These are phyloP conservation scores for Fusarium sp. DNA, from an alignment of 2,329 filamentous ascomycete species.

Conservation along the genomic window DNA sequence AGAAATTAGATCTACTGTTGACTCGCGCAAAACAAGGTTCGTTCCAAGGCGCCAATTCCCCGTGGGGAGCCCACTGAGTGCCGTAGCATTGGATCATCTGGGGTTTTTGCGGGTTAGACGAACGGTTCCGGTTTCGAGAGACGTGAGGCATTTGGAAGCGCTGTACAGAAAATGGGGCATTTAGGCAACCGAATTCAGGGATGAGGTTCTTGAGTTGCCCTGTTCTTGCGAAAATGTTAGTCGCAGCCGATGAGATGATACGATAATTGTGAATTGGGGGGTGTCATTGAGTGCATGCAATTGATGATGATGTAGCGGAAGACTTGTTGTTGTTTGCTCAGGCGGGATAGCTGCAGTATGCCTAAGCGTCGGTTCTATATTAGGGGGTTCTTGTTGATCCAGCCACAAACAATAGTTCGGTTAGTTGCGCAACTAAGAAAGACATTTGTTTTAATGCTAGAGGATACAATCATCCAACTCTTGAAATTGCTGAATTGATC, in stretches of 20 bases:
- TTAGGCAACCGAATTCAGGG: slow-evolving; percentile 17
- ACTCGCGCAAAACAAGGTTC: slow-evolving; percentile 30
- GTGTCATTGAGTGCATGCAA: not conserved
- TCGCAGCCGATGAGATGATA: not conserved
- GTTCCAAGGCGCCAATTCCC: slow-evolving; percentile 23
- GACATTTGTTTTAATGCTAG: rapidly evolving
- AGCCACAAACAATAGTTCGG: not conserved
- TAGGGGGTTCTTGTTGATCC: not conserved
- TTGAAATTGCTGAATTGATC: not conserved
- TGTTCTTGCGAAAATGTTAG: not conserved
- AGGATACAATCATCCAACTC: not conserved
- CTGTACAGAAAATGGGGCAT: not conserved
- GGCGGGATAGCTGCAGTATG: not conserved
- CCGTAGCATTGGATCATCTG: slow-evolving; percentile 1
- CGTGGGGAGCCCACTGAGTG: slow-evolving; percentile 13
- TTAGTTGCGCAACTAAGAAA: not conserved
- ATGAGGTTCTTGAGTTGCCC: not conserved
- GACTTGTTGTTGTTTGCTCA: not conserved
- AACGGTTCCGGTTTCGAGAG: not conserved
- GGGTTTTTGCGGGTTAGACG: slow-evolving; percentile 7
- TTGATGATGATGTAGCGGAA: not conserved
- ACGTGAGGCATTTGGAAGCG: slow-evolving; percentile 15
- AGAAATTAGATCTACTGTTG: slow-evolving; percentile 6
- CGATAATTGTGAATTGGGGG: not conserved
- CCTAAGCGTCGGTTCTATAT: not conserved